These are phyloP conservation scores for Solanum neorickii DNA, from an alignment of 257 asterid species.

Conservation along the genomic window DNA sequence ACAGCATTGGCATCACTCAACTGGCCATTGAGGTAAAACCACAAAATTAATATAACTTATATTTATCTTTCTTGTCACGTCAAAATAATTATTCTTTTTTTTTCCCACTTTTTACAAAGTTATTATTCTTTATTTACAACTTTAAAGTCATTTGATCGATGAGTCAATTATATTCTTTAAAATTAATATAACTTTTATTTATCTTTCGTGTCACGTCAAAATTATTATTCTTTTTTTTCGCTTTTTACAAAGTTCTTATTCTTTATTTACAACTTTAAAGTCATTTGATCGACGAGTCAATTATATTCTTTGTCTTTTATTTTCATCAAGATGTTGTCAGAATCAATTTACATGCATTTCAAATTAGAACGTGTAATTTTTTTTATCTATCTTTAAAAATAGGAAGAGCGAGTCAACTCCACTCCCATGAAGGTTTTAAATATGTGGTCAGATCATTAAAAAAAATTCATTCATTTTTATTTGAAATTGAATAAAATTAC, in stretches of 20 bases:
- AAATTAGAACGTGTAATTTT: fast-evolving
- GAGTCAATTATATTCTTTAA: too few species aligned
- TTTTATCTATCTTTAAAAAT: background rate
- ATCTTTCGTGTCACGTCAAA: background rate
- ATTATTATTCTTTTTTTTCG: background rate
- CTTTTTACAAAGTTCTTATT: background rate
- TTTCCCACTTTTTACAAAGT: background rate
- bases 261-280: background rate
- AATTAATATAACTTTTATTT: background rate
- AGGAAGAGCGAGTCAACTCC: background rate
- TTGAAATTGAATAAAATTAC: background rate
- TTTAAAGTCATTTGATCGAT: background rate
- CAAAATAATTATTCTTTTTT: background rate
- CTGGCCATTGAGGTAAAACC: slow-evolving; percentile 69
- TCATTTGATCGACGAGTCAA: background rate
- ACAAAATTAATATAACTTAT: background rate
- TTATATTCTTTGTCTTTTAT: background rate
- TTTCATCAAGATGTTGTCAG: background rate
- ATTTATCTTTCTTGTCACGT: background rate
- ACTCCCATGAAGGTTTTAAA: background rate
- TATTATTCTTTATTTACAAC: background rate
- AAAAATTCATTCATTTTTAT: background rate
- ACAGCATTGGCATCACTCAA: slow-evolving; percentile 69
- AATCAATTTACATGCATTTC: background rate
- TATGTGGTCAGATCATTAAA: background rate